Percentiles rank a stretch among this genome's conserved stretches.
These are phyloP conservation scores for Cadophora malorum DNA, from an alignment of 2,329 filamentous ascomycete genomes.

Conservation along the genomic window DNA sequence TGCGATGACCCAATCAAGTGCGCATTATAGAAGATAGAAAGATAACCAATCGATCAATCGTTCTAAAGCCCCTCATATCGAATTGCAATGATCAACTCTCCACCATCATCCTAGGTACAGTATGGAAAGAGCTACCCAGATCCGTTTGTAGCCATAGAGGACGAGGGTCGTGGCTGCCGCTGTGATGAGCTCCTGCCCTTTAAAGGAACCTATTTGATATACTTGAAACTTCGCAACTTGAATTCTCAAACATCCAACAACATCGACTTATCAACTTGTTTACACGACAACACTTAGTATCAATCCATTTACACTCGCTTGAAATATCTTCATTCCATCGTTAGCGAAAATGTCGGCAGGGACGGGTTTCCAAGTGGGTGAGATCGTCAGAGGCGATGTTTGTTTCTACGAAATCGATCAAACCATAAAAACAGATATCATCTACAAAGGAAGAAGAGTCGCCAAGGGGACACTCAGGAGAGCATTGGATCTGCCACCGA, in stretches of 20 bases:
- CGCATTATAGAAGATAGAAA: neutral
- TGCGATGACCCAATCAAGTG: neutral
- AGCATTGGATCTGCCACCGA: neutral
- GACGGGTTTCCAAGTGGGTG: neutral
- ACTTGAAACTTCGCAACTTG: too few relatives aligned
- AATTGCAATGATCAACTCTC: too few relatives aligned
- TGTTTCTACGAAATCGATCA: too few relatives aligned
- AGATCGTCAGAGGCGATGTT: neutral
- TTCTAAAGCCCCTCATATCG: neutral
- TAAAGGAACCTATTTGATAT: too few relatives aligned
- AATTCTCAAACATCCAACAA: too few relatives aligned
- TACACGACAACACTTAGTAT: neutral
- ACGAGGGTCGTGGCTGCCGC: neutral
- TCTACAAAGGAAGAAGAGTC: neutral
- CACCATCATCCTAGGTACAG: too few relatives aligned
- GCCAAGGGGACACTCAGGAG: neutral
- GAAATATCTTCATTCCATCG: too few relatives aligned
- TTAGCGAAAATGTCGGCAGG: too few relatives aligned
- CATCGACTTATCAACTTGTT: neutral
- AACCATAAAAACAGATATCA: neutral
- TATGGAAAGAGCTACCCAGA: too few relatives aligned
- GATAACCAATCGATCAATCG: neutral
- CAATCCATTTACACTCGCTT: too few relatives aligned
- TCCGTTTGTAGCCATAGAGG: too few relatives aligned
- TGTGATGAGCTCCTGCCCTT: neutral